Evolutionary conservation across 768 basidiomycete genomes (phyloP), one percentile per base, ranked within the genome.

Genomic region (Rhizopogon vulgaris): DNA sequence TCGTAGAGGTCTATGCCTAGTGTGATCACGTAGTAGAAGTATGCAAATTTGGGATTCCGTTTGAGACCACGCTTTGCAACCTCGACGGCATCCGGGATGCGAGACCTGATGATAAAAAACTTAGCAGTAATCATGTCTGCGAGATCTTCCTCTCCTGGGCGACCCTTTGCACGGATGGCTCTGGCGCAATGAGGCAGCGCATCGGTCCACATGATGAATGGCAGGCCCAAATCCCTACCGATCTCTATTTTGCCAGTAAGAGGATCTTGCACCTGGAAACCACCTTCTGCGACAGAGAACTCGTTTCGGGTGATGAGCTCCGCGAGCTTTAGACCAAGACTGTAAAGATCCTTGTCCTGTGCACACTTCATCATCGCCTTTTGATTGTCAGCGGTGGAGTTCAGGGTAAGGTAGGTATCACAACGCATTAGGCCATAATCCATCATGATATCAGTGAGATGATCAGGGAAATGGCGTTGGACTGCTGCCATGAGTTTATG

Each of bases 101-200:
- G 74, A 18, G 70, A 65, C 48, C 69, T 72, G 64, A 82, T 74
- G 61, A 85, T 76, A 49, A 62, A 57, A 60, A 65, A 80, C 60
- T 86, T 85, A 68, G 84, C 77, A 30, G 85, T 82, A 28, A 87
- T 63, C 55, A 86, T 79, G 60, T 85, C 83, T 0, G 84, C 84
- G 12, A 71, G 57, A 60, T 85, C 81, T 18, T 52, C 62, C 50
- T 84, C 78, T 5, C 58, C 58, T 0, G 72, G 60, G 11, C 63
- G 65, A n/a, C 70, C 72, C 49, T 65, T 69, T 34, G 60, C 67
- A 8, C 82, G 76, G 37, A 85, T 75, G 25, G 77, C 82, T 25
- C 70, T 70, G 8, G 84, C 83, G 58, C 82, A 83, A 17, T 73
- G 66, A 4, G 84, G 83, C 5, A 87, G 66, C 0, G 83, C 68